Evolutionary conservation across 2,329 filamentous ascomycete species (phyloP).

Genomic region (Tolypocladium nubicola): DNA sequence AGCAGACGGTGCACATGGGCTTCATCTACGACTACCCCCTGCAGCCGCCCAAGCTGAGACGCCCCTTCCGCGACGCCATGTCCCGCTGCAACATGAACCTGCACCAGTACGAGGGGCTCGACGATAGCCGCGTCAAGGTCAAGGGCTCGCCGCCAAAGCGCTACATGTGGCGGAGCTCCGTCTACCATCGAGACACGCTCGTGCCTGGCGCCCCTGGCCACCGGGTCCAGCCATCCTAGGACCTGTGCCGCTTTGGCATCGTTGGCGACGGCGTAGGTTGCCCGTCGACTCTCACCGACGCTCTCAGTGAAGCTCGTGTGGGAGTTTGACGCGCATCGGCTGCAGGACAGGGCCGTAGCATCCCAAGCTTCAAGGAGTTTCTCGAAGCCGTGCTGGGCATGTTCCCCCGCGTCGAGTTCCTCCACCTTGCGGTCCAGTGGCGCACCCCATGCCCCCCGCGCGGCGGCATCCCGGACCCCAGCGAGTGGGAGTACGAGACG

Average conservation of each 20-base stretch:
- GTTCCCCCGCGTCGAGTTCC: slow-evolving; percentile 6
- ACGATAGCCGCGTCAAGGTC: background rate
- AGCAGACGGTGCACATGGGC: slow-evolving; percentile 13
- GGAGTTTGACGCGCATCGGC: slow-evolving; percentile 9
- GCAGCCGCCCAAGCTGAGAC: background rate
- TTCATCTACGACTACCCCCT: slow-evolving; percentile 1
- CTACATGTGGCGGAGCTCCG: slow-evolving; percentile 15
- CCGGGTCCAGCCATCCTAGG: slow-evolving; percentile 7
- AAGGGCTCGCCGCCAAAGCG: slow-evolving; percentile 6
- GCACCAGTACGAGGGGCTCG: background rate
- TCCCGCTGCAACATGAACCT: slow-evolving; percentile 1
- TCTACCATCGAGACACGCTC: slow-evolving; percentile 13
- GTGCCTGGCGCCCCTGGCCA: background rate
- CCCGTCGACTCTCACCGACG: background rate
- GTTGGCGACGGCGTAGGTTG: slow-evolving; percentile 13
- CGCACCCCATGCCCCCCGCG: too few relatives aligned
- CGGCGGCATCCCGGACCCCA: background rate
- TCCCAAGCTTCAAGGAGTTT: slow-evolving; percentile 6
- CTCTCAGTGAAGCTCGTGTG: slow-evolving; percentile 16
- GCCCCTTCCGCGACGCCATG: background rate
- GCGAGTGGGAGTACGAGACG: background rate
- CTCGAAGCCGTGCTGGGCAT: slow-evolving; percentile 7
- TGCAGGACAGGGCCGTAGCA: background rate
- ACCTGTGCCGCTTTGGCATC: slow-evolving; percentile 9
- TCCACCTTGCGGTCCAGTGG: slow-evolving; percentile 10